phyloP scores from a whole-genome alignment of 2,329 filamentous ascomycete species.

The Claviceps sp. region DNA sequence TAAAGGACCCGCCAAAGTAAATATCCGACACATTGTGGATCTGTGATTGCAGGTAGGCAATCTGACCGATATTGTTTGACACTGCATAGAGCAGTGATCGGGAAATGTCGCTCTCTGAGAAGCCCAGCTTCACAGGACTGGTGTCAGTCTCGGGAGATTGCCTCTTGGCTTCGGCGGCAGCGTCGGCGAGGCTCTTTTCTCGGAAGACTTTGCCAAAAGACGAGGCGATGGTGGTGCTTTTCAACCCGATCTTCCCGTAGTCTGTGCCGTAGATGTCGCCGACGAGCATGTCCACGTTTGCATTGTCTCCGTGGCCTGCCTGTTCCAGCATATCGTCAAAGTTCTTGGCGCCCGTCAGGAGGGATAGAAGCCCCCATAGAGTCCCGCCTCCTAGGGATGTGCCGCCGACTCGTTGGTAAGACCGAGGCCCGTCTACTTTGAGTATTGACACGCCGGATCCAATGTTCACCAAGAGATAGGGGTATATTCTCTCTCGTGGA shows the following conservation, averaged over 20 bases:
- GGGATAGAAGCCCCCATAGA: conserved; percentile 83
- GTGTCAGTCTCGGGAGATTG: conserved; percentile 35
- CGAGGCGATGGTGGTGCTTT: conserved; percentile 88
- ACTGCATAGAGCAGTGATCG: conserved; percentile 88
- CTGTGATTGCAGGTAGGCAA: conserved; percentile 92
- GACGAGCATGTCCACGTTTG: conserved; percentile 88
- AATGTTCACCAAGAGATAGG: conserved; percentile 95
- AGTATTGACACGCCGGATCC: conserved; percentile 95
- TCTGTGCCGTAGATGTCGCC: conserved; percentile 96
- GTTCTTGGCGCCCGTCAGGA: conserved; percentile 84
- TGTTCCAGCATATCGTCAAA: conserved; percentile 96
- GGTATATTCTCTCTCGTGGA: conserved; percentile 71
- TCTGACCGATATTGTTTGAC: conserved; percentile 96
- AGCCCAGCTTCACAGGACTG: conserved; percentile 31
- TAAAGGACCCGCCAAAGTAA: conserved; percentile 96
- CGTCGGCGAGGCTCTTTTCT: conserved; percentile 75
- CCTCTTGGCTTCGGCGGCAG: conserved; percentile 59
- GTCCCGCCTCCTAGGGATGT: conserved; percentile 95
- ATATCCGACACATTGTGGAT: conserved; percentile 85
- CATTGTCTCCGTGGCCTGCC: conserved; percentile 83
- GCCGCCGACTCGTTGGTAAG: conserved; percentile 83
- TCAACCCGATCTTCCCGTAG: conserved; percentile 91
- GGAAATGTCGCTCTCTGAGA: conserved; percentile 74
- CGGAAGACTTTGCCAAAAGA: conserved; percentile 96
- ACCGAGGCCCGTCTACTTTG: conserved; percentile 80